phyloP scores from a whole-genome alignment of 73 alveolate genomes.

The Paramecium caudatum region DNA sequence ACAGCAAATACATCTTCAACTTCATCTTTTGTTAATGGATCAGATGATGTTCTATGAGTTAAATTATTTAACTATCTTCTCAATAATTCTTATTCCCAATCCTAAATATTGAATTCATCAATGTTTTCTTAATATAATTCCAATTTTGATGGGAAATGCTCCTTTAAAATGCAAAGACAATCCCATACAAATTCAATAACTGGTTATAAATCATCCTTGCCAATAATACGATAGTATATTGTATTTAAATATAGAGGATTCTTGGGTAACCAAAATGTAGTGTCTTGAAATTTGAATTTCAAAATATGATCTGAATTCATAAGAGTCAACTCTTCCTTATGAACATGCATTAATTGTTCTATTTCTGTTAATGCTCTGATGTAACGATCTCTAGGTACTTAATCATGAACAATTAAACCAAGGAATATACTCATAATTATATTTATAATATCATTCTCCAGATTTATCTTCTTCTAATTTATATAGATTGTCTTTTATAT shows the following conservation, averaged over 20 bases:
- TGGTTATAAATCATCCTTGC: conserved; percentile 5
- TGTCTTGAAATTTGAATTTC: conserved; percentile 39
- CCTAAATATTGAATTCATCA: conserved; percentile 48
- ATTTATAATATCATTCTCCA: conserved; percentile 11
- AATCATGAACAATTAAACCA: neutral
- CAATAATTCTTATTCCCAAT: conserved; percentile 59
- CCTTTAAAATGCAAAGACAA: conserved; percentile 67
- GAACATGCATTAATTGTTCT: conserved; percentile 41
- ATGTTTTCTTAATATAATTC: conserved; percentile 66
- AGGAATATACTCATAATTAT: neutral
- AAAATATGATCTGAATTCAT: neutral
- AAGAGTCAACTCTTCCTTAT: conserved; percentile 8
- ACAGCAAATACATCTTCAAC: neutral
- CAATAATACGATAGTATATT: conserved; percentile 15
- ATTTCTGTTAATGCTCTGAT: conserved; percentile 22
- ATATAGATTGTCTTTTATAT: neutral
- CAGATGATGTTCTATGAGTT: conserved; percentile 6
- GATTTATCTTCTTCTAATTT: conserved; percentile 26
- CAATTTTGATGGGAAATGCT: conserved; percentile 69
- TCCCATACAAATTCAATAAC: conserved; percentile 73
- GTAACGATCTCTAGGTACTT: conserved; percentile 43
- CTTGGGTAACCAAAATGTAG: conserved; percentile 58
- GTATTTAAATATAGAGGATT: conserved; percentile 30
- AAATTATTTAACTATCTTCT: conserved; percentile 69
- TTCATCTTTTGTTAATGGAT: conserved; percentile 63